phyloP scores from a whole-genome alignment of 495 filamentous ascomycete species.

The Poronia punctata region DNA sequence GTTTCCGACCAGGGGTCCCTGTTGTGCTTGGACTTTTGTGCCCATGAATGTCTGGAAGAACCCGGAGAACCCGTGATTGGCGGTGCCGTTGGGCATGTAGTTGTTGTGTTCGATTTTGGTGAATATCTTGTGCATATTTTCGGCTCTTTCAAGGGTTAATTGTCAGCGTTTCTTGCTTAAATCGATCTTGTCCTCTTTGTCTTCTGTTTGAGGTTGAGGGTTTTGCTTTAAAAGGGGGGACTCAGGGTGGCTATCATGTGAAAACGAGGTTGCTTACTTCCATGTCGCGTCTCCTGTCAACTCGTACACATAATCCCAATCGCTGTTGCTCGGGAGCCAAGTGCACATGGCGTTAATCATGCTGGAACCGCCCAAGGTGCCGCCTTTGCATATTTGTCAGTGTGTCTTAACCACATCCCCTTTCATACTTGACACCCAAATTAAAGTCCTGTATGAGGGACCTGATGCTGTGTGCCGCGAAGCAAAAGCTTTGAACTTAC shows the following conservation, averaged over 20 bases:
- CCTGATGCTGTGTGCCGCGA: not conserved
- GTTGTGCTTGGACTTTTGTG: conserved; percentile 18
- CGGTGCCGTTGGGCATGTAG: conserved; percentile 18
- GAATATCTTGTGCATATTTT: conserved; percentile 32
- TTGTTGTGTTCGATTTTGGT: conserved; percentile 31
- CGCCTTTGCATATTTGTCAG: conserved; percentile 9
- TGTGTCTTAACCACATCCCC: not conserved
- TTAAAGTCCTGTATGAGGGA: no score
- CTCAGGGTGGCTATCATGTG: not conserved
- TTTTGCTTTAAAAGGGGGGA: no score
- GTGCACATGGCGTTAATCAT: conserved; percentile 33
- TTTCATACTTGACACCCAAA: no score
- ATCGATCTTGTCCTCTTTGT: no score
- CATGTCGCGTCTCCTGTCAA: conserved; percentile 29
- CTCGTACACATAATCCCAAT: conserved; percentile 29
- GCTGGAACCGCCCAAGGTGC: conserved; percentile 28
- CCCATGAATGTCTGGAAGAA: conserved; percentile 33
- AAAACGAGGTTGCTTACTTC: conserved; percentile 13
- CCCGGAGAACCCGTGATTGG: conserved; percentile 27
- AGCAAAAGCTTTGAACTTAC: not conserved
- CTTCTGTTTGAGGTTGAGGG: no score
- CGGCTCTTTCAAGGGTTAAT: conserved; percentile 15
- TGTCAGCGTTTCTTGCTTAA: no score
- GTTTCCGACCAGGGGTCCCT: conserved; percentile 21
- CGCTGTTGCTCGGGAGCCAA: conserved; percentile 28